These are phyloP conservation scores for Boletus rubropictus DNA, from an alignment of 768 basidiomycete genomes.

Conservation along the genomic window DNA sequence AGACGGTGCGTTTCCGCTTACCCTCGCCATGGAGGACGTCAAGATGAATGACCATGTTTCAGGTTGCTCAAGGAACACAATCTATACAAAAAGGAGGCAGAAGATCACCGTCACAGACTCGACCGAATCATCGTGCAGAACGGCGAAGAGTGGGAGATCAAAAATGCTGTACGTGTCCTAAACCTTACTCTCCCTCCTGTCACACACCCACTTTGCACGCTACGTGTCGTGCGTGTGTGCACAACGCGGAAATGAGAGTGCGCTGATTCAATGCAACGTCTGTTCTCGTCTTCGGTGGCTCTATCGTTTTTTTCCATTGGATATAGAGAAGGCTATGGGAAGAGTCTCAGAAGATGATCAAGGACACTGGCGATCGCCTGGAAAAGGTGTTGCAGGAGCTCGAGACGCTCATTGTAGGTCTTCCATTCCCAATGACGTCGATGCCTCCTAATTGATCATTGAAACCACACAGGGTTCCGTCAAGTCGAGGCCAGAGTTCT, in stretches of 20 bases:
- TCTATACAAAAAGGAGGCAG: constrained; percentile 62
- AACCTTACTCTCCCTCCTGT: constrained; percentile 3
- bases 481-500: constrained; percentile 26
- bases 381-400: constrained; percentile 59
- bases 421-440: constrained; percentile 19
- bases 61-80: constrained; percentile 66
- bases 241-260: constrained; percentile 29
- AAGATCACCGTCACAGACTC: constrained; percentile 50
- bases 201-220: constrained; percentile 9
- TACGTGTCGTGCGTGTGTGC: constrained; percentile 15
- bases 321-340: constrained; percentile 59
- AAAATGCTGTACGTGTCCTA: constrained; percentile 54
- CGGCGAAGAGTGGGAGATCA: constrained; percentile 72
- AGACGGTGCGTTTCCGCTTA: constrained; percentile 47
- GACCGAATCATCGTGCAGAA: constrained; percentile 55
- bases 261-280: constrained; percentile 17
- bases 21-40: constrained; percentile 8
- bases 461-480: constrained; percentile 23
- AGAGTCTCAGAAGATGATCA: constrained; percentile 79
- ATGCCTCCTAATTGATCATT: constrained; percentile 7
- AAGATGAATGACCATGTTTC: constrained; percentile 7
- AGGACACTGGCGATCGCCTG: constrained; percentile 58
- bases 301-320: constrained; percentile 8
- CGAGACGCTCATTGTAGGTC: constrained; percentile 60
- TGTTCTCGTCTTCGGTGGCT: constrained; percentile 14